Base-by-base conservation (phyloP, 2,329 filamentous ascomycete genomes). In the Phoma herbarum region DNA sequence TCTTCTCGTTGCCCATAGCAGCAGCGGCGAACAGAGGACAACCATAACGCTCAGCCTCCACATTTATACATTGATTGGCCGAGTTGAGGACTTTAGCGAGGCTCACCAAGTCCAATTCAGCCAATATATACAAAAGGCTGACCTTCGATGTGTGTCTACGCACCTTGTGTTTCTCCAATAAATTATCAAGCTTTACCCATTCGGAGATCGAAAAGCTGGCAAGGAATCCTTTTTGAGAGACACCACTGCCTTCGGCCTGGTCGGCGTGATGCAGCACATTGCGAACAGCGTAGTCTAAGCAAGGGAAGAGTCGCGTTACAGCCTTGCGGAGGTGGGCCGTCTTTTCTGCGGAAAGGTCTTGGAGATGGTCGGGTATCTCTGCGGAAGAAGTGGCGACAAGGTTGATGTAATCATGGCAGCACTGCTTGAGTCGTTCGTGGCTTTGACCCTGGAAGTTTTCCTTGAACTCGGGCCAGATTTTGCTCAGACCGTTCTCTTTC, bases 211-310 rank as follows among this genome's bases (percentile, higher is more conserved):
- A 49, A 43, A 79, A 79, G n/a, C 10, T 51, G 2, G 57, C 7
- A 9, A 72, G 43, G 44, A 68, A 69, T 3, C 46, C 11, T 6
- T 20, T 26, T 22, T 71, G 68, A 23, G 52, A 46, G 20, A 78
- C 63, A 2, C 57, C 61, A 18, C 31, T 11, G 4, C 63, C 58
- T 52, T 73, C 65, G 39, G 80, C 78, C 31, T 18, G 26, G 41
- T 83, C 65, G 10, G 81, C 75, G 55, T 84, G 82, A 45, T 67
- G 58, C 16, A 84, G 66, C 10, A 82, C 39, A 51, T 80, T 72
- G 5, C 68, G 60, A 16, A 76, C 67, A 18, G 81, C 77, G 63
- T 85, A 84, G 47, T 79, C 60, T 6, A 86, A 69, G 44, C 86
- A 83, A 1, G 82, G 79, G 52, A 76, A 81, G 12, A 60, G 63